Conservation (phyloP, 1,284 basidiomycete genomes). For the Sphaerobolus stellatus region DNA sequence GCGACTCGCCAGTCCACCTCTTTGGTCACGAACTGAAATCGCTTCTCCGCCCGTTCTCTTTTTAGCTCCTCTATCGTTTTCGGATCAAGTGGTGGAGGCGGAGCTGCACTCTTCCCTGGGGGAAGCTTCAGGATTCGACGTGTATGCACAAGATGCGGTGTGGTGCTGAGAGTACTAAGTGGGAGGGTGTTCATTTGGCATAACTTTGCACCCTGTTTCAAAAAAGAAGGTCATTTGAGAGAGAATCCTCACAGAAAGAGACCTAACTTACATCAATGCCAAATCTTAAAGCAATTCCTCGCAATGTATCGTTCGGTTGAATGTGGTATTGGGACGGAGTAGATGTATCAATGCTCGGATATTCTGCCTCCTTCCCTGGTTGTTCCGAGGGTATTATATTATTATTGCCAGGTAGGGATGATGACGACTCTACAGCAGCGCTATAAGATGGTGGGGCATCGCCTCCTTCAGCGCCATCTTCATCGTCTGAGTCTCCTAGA, state of each 20-base stretch:
- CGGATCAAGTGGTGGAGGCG: constrained; percentile 27
- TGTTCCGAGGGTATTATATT: constrained; percentile 5
- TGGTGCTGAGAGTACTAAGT: constrained; percentile 61
- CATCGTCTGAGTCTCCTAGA: constrained; percentile 60
- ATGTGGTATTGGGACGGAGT: constrained; percentile 54
- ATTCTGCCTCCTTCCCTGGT: background rate
- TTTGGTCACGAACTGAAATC: constrained; percentile 63
- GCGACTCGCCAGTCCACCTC: constrained; percentile 66
- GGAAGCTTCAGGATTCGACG: constrained; percentile 56
- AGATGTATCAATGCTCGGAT: constrained; percentile 7
- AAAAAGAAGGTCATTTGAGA: background rate
- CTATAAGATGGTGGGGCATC: constrained; percentile 8
- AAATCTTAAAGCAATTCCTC: constrained; percentile 63
- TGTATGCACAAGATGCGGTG: constrained; percentile 73
- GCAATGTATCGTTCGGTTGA: constrained; percentile 58
- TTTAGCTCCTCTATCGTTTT: constrained; percentile 42
- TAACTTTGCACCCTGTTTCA: constrained; percentile 55
- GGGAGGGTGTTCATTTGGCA: constrained; percentile 68
- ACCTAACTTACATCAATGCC: constrained; percentile 53
- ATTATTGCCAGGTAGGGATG: constrained; percentile 15
- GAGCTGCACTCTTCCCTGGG: constrained; percentile 29
- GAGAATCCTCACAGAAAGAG: background rate
- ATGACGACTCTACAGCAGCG: background rate
- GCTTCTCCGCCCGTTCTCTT: constrained; percentile 57
- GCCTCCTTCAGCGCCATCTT: constrained; percentile 37